Evolutionary conservation across 139 green algal genomes (phyloP).

Genomic region (Zygnema circumcarinatum): DNA sequence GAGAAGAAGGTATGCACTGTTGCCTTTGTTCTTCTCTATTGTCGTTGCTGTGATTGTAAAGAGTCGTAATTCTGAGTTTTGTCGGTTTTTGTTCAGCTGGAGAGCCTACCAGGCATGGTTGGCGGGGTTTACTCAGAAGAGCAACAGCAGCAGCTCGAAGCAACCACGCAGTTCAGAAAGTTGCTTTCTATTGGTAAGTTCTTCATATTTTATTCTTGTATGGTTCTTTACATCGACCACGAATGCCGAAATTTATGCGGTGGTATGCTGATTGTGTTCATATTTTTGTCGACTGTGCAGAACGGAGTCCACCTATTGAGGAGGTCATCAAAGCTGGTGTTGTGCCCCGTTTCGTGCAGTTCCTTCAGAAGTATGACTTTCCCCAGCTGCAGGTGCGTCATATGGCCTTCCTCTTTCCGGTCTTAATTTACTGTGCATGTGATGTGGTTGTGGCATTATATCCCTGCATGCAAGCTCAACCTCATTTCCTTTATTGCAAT

Average conservation of each 20-base stretch:
- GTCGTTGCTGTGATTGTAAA: constrained; percentile 11
- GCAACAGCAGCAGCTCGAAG: constrained; percentile 88
- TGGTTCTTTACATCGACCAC: too few relatives aligned
- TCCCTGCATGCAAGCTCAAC: too few relatives aligned
- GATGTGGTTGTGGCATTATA: too few relatives aligned
- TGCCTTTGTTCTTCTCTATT: too few relatives aligned
- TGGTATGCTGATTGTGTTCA: constrained; percentile 20
- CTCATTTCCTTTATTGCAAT: too few relatives aligned
- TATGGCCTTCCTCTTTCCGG: neutral
- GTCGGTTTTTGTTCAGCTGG: constrained; percentile 68
- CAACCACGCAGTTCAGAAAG: constrained; percentile 97
- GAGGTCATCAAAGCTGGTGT: constrained; percentile 96
- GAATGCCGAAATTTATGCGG: too few relatives aligned
- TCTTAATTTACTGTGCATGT: neutral
- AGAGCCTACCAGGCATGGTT: constrained; percentile 93
- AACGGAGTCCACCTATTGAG: constrained; percentile 97
- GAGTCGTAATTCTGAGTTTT: neutral
- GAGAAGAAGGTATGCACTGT: constrained; percentile 53
- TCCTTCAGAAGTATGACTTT: constrained; percentile 86
- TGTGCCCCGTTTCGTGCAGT: constrained; percentile 95
- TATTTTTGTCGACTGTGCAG: constrained; percentile 66
- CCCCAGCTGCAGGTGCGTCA: constrained; percentile 74
- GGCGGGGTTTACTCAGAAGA: constrained; percentile 83
- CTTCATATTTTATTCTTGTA: constrained; percentile 62
- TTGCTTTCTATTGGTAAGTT: constrained; percentile 90